Percentiles rank a stretch among this genome's conserved stretches.
Conservation (phyloP, 23 red algal genomes). For the Porphyridium purpureum region DNA sequence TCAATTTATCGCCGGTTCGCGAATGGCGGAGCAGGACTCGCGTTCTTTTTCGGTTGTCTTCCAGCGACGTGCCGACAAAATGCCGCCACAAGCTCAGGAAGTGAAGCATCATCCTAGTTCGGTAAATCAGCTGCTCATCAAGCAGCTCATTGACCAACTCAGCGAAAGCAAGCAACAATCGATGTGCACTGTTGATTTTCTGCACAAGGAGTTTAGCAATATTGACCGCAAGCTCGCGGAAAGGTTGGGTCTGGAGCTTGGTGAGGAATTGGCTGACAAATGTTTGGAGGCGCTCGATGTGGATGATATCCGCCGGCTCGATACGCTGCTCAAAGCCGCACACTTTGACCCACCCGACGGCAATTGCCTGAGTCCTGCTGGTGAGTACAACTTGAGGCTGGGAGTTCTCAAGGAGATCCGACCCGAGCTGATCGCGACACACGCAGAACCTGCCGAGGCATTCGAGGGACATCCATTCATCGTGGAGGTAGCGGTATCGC, state of each 20-base stretch:
- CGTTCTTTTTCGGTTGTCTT: constrained; percentile 48
- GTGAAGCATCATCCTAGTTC: constrained; percentile 85
- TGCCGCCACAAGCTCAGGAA: constrained; percentile 47
- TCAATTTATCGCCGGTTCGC: constrained; percentile 4
- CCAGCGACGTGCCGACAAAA: constrained; percentile 35
- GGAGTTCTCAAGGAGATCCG: constrained; percentile 72
- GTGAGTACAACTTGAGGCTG: constrained; percentile 86
- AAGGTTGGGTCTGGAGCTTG: constrained; percentile 45
- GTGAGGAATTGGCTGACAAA: too few relatives aligned
- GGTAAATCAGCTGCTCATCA: constrained; percentile 68
- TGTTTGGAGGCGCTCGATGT: too few relatives aligned
- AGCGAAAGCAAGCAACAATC: too few relatives aligned
- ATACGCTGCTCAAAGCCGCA: constrained; percentile 37
- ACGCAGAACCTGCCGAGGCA: constrained; percentile 61
- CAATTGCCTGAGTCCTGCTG: constrained; percentile 55
- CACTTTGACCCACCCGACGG: constrained; percentile 49
- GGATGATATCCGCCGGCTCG: constrained; percentile 50
- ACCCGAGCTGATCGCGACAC: constrained; percentile 63
- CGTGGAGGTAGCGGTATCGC: constrained; percentile 66
- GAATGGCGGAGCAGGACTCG: neutral
- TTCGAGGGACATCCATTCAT: constrained; percentile 92
- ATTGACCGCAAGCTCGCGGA: constrained; percentile 33
- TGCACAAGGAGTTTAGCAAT: constrained; percentile 29
- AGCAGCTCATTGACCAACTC: constrained; percentile 33
- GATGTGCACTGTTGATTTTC: constrained; percentile 26